Conservation (phyloP, 2,329 filamentous ascomycete genomes). For the Aspergillus melleus region DNA sequence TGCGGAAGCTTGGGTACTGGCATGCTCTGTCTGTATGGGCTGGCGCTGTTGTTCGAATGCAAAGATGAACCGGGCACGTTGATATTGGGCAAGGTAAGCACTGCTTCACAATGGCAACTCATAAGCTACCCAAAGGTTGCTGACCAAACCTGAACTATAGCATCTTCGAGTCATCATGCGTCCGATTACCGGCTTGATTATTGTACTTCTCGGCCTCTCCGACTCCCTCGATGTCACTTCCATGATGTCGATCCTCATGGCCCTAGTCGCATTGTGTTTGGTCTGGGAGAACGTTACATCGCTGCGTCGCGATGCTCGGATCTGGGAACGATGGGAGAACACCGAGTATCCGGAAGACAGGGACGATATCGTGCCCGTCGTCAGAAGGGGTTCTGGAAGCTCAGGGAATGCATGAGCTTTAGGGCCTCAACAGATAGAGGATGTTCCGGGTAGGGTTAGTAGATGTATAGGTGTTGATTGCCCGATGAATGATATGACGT, state of each 20-base stretch:
- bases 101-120: background rate
- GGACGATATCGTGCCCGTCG: background rate
- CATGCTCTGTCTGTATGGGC: constrained; percentile 42
- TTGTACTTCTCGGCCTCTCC: constrained; percentile 38
- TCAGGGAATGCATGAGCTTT: too few species aligned
- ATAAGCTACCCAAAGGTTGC: background rate
- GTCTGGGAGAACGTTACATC: constrained; percentile 47
- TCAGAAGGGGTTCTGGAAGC: too few species aligned
- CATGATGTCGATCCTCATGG: constrained; percentile 47
- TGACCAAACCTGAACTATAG: constrained; percentile 9
- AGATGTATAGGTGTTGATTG: too few species aligned
- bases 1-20: constrained; percentile 50
- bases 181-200: constrained; percentile 37
- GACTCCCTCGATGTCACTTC: constrained; percentile 32
- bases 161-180: constrained; percentile 26
- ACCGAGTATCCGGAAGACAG: constrained; percentile 26
- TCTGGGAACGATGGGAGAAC: constrained; percentile 33
- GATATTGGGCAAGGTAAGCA: constrained; percentile 32
- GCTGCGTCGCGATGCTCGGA: constrained; percentile 20
- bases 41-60: constrained; percentile 43
- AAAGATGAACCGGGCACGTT: constrained; percentile 35
- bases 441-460: too few species aligned
- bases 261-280: constrained; percentile 43
- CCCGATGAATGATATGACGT: too few species aligned
- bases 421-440: too few species aligned